phyloP scores from a whole-genome alignment of 1,284 basidiomycete genomes.

The Ganoderma resinaceum region DNA sequence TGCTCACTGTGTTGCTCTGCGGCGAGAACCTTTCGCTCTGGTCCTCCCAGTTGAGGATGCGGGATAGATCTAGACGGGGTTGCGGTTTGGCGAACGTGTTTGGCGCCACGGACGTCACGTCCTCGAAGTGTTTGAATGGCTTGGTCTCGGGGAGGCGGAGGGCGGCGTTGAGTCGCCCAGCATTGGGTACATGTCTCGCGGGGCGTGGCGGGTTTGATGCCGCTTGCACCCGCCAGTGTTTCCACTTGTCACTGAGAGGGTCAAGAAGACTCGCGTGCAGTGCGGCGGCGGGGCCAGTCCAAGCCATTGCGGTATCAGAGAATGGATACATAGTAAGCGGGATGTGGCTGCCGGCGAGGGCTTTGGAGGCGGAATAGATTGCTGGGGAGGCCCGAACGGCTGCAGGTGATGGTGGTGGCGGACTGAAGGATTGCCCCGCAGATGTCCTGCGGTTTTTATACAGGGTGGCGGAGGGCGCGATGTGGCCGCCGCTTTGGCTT shows the following conservation, averaged over 20 bases:
- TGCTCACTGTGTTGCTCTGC: background rate
- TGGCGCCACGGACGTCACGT: background rate
- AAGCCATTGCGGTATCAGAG: background rate
- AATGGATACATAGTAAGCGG: background rate
- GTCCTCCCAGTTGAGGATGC: background rate
- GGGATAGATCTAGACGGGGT: background rate
- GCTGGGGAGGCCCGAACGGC: background rate
- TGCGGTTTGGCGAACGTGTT: background rate
- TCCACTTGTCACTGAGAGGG: background rate
- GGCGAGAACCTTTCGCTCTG: background rate
- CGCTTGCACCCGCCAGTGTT: background rate
- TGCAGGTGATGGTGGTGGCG: background rate
- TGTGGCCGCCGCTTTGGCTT: background rate
- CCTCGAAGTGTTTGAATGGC: background rate
- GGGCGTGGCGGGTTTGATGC: background rate
- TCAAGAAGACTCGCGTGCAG: background rate
- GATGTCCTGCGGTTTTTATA: background rate
- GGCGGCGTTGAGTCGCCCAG: background rate
- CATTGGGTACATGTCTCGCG: background rate
- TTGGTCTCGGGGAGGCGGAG: background rate
- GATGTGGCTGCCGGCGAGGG: background rate
- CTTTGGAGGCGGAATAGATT: background rate
- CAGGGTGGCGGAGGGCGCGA: background rate
- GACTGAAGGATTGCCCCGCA: background rate
- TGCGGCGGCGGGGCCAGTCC: background rate